Percentiles rank a stretch among this genome's conserved stretches.
phyloP scores from a whole-genome alignment of 2,329 filamentous ascomycete genomes.

The Ascocoryne sarcoides region DNA sequence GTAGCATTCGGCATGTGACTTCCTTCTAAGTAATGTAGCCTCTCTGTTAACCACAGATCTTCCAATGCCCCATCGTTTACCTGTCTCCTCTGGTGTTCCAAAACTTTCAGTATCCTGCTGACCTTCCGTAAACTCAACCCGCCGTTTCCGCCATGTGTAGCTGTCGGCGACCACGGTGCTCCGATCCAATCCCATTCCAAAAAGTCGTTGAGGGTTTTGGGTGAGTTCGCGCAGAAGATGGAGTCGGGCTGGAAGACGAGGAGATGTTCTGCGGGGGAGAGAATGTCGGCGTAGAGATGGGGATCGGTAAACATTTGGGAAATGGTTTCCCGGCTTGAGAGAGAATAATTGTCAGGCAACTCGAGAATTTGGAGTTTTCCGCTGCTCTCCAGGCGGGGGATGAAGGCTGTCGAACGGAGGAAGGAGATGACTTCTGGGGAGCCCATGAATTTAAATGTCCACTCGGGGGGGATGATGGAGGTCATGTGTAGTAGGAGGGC shows the following conservation, averaged over 20 bases:
- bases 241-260: conserved; percentile 46
- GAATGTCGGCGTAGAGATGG: conserved; percentile 43
- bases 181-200: conserved; percentile 40
- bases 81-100: conserved; percentile 32
- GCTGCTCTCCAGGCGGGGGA: conserved; percentile 37
- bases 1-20: conserved; percentile 23
- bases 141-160: conserved; percentile 24
- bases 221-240: conserved; percentile 46
- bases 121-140: conserved; percentile 23
- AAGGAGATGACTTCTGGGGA: conserved; percentile 36
- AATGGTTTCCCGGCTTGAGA: conserved; percentile 37
- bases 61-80: conserved; percentile 37
- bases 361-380: conserved; percentile 42
- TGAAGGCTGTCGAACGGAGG: conserved; percentile 31
- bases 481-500: conserved; percentile 48
- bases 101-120: conserved; percentile 18
- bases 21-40: conserved; percentile 20
- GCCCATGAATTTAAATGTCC: conserved; percentile 48
- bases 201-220: conserved; percentile 42
- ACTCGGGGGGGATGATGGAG: conserved; percentile 44
- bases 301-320: conserved; percentile 40
- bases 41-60: conserved; percentile 39
- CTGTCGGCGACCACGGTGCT: conserved; percentile 22
- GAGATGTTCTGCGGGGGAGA: conserved; percentile 43
- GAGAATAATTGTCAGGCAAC: conserved; percentile 38